These are phyloP conservation scores for Camillea tinctor DNA, from an alignment of 2,329 filamentous ascomycete genomes.

Conservation along the genomic window DNA sequence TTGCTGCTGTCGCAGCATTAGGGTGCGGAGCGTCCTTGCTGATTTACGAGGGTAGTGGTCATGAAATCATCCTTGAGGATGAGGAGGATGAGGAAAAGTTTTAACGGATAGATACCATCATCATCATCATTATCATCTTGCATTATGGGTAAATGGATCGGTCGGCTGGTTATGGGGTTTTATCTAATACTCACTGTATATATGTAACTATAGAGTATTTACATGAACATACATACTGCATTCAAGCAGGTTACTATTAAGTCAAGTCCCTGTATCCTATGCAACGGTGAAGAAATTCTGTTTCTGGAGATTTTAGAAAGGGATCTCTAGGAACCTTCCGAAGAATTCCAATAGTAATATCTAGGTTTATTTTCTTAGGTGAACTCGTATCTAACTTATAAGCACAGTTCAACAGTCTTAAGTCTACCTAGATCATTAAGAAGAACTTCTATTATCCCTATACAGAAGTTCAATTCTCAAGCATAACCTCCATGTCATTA, in stretches of 20 bases:
- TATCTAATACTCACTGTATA: neutral
- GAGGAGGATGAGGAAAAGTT: slow-evolving; percentile 26
- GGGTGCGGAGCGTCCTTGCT: slow-evolving; percentile 59
- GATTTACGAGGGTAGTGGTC: slow-evolving; percentile 64
- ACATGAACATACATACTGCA: neutral
- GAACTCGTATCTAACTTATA: too few species aligned
- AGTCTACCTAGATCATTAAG: too few species aligned
- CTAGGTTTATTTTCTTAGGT: too few species aligned
- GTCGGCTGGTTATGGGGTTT: neutral
- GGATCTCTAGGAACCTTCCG: too few species aligned
- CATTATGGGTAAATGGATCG: neutral
- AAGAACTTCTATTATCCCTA: too few species aligned
- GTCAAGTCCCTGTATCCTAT: neutral
- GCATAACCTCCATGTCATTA: too few species aligned
- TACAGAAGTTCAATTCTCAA: too few species aligned
- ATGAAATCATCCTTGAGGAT: slow-evolving; percentile 53
- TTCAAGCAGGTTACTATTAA: neutral
- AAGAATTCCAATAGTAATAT: too few species aligned
- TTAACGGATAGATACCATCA: slow-evolving; percentile 2
- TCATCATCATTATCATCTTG: neutral
- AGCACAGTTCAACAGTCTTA: too few species aligned
- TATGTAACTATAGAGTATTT: neutral
- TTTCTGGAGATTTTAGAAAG: neutral
- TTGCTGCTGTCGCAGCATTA: slow-evolving; percentile 49
- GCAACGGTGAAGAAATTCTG: neutral